Percentiles rank a stretch among this genome's conserved stretches.
Conservation (phyloP, 2,329 filamentous ascomycete species). For the Volutella citrinella region DNA sequence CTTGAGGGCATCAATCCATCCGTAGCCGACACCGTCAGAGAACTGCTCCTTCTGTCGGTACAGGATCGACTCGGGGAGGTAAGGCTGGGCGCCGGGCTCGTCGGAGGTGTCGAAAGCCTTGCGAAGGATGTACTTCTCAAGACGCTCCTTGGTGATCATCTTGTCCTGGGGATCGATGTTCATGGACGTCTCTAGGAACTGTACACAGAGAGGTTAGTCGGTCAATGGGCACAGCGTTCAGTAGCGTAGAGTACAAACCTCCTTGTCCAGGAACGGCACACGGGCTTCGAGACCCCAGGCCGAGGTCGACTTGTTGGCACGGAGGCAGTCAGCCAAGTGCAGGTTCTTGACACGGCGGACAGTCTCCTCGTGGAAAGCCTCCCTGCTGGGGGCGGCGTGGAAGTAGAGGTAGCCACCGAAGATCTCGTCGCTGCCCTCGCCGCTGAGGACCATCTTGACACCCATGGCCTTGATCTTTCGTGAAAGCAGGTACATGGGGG, state of each 20-base stretch:
- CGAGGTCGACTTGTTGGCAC: conserved; percentile 98
- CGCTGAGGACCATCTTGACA: conserved; percentile 98
- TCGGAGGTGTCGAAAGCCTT: conserved; percentile 95
- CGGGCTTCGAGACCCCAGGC: conserved; percentile 98
- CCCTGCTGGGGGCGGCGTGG: conserved; percentile 86
- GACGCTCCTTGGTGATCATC: conserved; percentile 84
- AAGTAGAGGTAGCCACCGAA: conserved; percentile 99
- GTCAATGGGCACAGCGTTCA: too few species aligned
- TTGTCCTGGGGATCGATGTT: conserved; percentile 92
- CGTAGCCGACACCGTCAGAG: conserved; percentile 96
- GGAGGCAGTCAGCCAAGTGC: conserved; percentile 91
- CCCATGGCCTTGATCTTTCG: conserved; percentile 99
- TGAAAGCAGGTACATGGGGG: conserved; percentile 95
- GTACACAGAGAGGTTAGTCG: too few species aligned
- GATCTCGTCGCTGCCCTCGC: conserved; percentile 96
- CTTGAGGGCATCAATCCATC: conserved; percentile 97
- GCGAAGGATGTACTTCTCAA: conserved; percentile 97
- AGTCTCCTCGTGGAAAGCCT: conserved; percentile 93
- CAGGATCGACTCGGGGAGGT: conserved; percentile 93
- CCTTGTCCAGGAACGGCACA: conserved; percentile 96
- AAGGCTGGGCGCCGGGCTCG: conserved; percentile 75
- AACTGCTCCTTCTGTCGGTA: conserved; percentile 99
- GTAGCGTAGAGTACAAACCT: too few species aligned
- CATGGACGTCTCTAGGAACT: conserved; percentile 92
- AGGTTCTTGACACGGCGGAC: conserved; percentile 94